Evolutionary conservation across 805 yeast genomes (phyloP).

Genomic region (Spencermartinsiella europaea): DNA sequence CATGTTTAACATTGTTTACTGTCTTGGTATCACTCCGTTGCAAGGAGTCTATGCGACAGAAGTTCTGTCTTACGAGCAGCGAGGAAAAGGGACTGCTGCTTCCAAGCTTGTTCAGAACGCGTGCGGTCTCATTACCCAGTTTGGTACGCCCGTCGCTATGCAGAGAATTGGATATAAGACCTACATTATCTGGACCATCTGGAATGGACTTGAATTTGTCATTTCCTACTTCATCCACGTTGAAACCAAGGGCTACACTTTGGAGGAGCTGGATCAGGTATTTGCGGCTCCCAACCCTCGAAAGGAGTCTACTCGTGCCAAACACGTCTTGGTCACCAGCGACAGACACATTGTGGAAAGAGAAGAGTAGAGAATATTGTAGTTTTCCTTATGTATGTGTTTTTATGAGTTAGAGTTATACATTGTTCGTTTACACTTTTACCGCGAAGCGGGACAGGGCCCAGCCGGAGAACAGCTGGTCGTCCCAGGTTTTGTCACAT

Average conservation of each 20-base stretch:
- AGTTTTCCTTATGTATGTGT: no score
- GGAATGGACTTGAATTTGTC: constrained; percentile 26
- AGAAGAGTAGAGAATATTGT: background rate
- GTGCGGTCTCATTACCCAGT: constrained; percentile 26
- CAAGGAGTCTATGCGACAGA: constrained; percentile 31
- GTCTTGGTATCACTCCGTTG: constrained; percentile 32
- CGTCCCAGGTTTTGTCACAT: no score
- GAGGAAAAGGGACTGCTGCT: constrained; percentile 26
- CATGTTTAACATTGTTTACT: constrained; percentile 8
- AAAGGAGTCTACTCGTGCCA: constrained; percentile 8
- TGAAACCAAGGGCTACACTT: constrained; percentile 70
- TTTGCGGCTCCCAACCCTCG: constrained; percentile 18
- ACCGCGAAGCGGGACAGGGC: no score
- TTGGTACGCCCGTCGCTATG: constrained; percentile 25
- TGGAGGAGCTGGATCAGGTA: constrained; percentile 72
- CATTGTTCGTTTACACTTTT: no score
- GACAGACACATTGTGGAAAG: constrained; percentile 3
- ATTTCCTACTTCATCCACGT: constrained; percentile 61
- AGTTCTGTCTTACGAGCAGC: constrained; percentile 26
- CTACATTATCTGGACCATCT: constrained; percentile 29
- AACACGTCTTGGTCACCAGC: constrained; percentile 13
- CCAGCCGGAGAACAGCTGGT: no score
- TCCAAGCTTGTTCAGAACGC: constrained; percentile 24
- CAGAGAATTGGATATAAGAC: constrained; percentile 29
- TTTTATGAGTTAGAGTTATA: no score